These are phyloP conservation scores for Trichosporon asahii DNA, from an alignment of 1,284 basidiomycete species.

Conservation along the genomic window DNA sequence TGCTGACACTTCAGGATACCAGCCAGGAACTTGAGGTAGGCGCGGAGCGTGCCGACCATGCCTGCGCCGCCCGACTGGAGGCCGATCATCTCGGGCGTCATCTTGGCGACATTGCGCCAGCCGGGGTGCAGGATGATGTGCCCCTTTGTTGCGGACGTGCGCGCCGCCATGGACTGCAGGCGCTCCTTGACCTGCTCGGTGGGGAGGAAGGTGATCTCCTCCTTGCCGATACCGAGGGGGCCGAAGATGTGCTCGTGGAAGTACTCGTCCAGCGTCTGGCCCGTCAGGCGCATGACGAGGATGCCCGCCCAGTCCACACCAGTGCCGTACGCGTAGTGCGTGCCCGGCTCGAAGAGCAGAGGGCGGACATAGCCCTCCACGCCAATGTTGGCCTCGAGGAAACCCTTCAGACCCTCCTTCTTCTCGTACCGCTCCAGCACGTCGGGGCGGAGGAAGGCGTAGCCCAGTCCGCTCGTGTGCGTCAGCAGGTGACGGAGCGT, in stretches of 20 bases:
- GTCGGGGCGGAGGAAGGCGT: constrained; percentile 15
- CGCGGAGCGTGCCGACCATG: constrained; percentile 35
- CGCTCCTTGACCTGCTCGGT: constrained; percentile 26
- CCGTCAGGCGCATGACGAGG: constrained; percentile 40
- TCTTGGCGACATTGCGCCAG: constrained; percentile 28
- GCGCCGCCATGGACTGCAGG: constrained; percentile 18
- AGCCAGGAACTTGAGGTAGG: constrained; percentile 35
- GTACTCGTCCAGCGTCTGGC: constrained; percentile 37
- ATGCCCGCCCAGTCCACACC: constrained; percentile 47
- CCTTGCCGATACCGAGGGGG: constrained; percentile 31
- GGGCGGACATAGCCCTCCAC: constrained; percentile 25
- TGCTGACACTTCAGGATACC: constrained; percentile 29
- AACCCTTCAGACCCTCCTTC: not conserved
- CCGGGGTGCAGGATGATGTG: constrained; percentile 29
- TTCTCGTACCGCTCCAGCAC: constrained; percentile 1
- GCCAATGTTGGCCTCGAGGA: constrained; percentile 21
- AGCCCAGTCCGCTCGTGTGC: constrained; percentile 33
- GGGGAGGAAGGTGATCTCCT: constrained; percentile 37
- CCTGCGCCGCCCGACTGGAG: constrained; percentile 38
- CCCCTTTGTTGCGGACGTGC: constrained; percentile 19
- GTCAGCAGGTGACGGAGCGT: constrained; percentile 42
- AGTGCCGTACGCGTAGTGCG: constrained; percentile 31
- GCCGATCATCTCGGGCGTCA: constrained; percentile 16
- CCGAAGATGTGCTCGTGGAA: constrained; percentile 42
- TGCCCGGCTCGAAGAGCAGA: constrained; percentile 40